Base-by-base conservation (phyloP, 2,329 filamentous ascomycete species). In the Sphaceloma murrayae region DNA sequence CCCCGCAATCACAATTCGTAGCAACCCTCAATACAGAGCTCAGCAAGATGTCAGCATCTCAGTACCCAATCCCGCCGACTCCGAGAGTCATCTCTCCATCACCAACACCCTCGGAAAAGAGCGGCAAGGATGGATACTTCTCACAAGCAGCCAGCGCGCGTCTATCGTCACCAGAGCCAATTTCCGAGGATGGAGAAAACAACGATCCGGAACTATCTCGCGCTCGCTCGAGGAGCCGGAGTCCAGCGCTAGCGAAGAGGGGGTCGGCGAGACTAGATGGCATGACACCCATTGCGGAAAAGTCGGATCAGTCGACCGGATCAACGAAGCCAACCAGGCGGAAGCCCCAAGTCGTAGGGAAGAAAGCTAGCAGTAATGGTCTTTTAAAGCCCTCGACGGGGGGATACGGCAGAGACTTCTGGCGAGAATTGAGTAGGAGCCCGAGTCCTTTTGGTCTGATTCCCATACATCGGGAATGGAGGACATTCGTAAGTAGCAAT, bases 401-500 rank as follows among this genome's bases (percentile, higher is more conserved):
- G 49, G 84, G 82, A 68, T 84, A 74, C 62, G 74, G 72, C 36
- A 78, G 80, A 50, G 82, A 82, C 67, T 85, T 75, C 61, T 93
- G 86, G 85, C 77, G 84, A 49, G 85, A 89, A 59, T 76, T 95
- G 60, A 94, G 86, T 56, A 77, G 91, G 51, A 94, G 86, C 54
- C 91, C 91, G 2, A 94, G 85, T 55, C 91, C 91, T 7, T 73
- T 96, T 3, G 91, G 91, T 6, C 72, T 96, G 38, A 98, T 98
- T 49, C 91, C 91, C 2, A 89, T 98, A 56, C 91, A 98, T 63
- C 74, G 85, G 49, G 82, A 91, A 59, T 98, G 91, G 76, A 77
- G 86, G 54, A 82, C 75, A 19, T 87, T 98, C 58, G 85, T 94
- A 59, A 46, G 66, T 62, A 13, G 29, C 3, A 11, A n/a, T n/a